Evolutionary conservation across 2,329 filamentous ascomycete species (phyloP).

Genomic region (Cordyceps cicadae): DNA sequence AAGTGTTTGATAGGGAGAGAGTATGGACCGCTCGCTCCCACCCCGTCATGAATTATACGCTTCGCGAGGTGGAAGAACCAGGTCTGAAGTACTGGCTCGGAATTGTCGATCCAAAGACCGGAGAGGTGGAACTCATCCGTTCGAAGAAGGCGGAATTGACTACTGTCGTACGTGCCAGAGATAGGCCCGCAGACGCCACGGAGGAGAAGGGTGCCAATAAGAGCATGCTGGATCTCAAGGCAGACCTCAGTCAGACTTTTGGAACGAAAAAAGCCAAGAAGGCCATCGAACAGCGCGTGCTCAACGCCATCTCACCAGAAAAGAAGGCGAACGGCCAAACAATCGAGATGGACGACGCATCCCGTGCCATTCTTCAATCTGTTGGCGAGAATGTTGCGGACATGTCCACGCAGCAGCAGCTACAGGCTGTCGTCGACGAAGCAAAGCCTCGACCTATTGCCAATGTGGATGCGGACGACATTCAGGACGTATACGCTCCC

Average conservation of each 20-base stretch:
- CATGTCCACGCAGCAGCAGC: constrained; percentile 60
- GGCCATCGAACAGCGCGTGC: constrained; percentile 57
- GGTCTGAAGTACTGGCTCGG: constrained; percentile 56
- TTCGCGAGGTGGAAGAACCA: constrained; percentile 37
- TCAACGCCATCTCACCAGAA: constrained; percentile 58
- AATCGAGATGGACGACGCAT: constrained; percentile 46
- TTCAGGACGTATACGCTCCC: constrained; percentile 65
- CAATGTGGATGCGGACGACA: constrained; percentile 57
- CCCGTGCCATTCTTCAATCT: constrained; percentile 52
- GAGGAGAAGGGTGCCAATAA: constrained; percentile 27
- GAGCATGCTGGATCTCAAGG: constrained; percentile 54
- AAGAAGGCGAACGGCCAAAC: constrained; percentile 28
- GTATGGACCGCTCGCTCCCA: too few relatives aligned
- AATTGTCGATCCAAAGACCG: constrained; percentile 53
- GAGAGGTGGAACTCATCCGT: constrained; percentile 51
- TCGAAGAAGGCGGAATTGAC: constrained; percentile 57
- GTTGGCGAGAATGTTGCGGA: constrained; percentile 53
- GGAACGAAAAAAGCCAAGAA: constrained; percentile 83
- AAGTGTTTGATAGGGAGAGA: constrained; percentile 25
- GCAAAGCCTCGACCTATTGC: constrained; percentile 65
- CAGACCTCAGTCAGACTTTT: constrained; percentile 67
- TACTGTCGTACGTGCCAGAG: constrained; percentile 47
- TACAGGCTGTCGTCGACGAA: constrained; percentile 56
- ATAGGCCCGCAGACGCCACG: constrained; percentile 40
- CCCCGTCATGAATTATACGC: constrained; percentile 54